Base-by-base conservation (phyloP, 768 basidiomycete species). In the Phaeotremella skinneri region DNA sequence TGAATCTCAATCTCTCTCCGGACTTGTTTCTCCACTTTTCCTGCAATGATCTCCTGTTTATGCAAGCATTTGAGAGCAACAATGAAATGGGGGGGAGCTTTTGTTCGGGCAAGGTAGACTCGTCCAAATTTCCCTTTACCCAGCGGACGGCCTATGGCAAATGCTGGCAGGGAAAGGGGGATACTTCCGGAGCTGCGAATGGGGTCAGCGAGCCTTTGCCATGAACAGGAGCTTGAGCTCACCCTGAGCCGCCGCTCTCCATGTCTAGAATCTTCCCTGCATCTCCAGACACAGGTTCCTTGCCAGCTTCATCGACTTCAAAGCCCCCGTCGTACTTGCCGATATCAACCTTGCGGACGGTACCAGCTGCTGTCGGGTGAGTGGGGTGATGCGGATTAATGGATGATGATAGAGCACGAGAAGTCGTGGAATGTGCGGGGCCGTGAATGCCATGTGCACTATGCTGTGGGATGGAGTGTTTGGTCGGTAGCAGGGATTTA, bases 71-170 rank as follows among this genome's bases (percentile, higher is more conserved):
- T 98, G 78, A 98, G 85, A 1, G 94, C 94, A 69, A 98, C 85
- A 74, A 97, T 94, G 81, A 89, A 98, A 59, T 87, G 84, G 0
- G 92, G 91, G 59, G 87, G 83, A 59, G 80, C 77, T 76, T 93
- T 94, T 20, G 94, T 97, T 51, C 93, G 85, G 45, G 94, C 91
- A 87, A 98, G 93, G 81, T 99, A 98, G 25, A 99, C 96, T 2
- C 91, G 88, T 0, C 96, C 96, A 68, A 98, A 99, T 80, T 98
- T 98, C 47, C 96, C 96, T 76, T 98, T 97, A n/a, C 96, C 96
- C 1, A 99, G 82, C 2, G 92, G 91, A 11, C 91, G 85, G 17
- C 96, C 94, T 70, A 98, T 94, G 63, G 96, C 91, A 68, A 99
- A 96, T 54, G 86, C 83, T 58, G 84, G 83, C 3, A 98, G 80